Evolutionary conservation across 176 grass and related monocot species (phyloP), one percentile per base, ranked within the genome.

Genomic region (Melocanna baccifera): DNA sequence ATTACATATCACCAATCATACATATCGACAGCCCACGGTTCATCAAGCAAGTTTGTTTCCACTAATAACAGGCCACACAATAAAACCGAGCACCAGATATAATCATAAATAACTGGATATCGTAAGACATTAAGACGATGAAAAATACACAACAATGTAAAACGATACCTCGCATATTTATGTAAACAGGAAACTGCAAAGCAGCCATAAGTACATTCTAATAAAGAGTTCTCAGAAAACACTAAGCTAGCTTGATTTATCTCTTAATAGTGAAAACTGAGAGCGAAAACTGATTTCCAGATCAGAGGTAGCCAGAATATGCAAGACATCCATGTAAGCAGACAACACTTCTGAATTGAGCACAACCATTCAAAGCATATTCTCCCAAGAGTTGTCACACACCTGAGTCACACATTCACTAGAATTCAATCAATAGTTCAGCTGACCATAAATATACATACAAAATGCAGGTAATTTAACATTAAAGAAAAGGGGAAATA

Each of bases 321-420:
- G 93, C 90, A 95, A 95, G 83, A 86, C 90, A 95, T 94, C 86
- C 93, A 95, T 88, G 88, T 84, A 94, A 85, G 81, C 71, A 94
- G 92, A 94, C 69, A 91, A 94, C 85, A 93, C 84, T 86, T 91
- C 92, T 82, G 85, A 92, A 94, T 92, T 92, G 90, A 88, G 90
- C 93, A 94, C 90, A 92, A 94, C 88, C 90, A 92, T 90, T 90
- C 90, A 94, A 93, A 94, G 82, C 66, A 95, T 40, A 88, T 84
- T 84, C 92, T 88, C 87, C 92, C 88, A 95, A 90, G 81, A 90
- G 83, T 90, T 84, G 90, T 86, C 90, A 95, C 64, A 90, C 51
- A 95, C 93, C 93, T 95, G 93, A 95, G 82, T 90, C 58, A 95
- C 80, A 92, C 90, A 90, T 88, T 82, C 79, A 92, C 91, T 83